Conservation (phyloP, 1,284 basidiomycete species). For the Ganoderma meredithae region DNA sequence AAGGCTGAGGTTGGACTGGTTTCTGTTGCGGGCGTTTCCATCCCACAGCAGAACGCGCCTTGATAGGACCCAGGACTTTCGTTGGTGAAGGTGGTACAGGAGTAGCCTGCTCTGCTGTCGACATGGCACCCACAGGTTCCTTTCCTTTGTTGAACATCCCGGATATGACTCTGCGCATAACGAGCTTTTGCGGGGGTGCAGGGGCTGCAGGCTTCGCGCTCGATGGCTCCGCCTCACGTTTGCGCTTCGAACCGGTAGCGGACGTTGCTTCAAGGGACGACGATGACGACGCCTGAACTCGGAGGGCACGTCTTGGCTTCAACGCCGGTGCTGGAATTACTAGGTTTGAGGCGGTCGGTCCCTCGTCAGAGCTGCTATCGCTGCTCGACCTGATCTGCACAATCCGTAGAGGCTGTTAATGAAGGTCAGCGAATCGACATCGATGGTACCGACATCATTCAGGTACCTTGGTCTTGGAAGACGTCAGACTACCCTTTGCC, state of each 20-base stretch:
- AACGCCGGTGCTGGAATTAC: slow-evolving; percentile 18
- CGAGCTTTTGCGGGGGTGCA: slow-evolving; percentile 35
- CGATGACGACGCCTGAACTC: slow-evolving; percentile 12
- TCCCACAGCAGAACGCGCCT: slow-evolving; percentile 32
- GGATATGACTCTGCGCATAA: slow-evolving; percentile 38
- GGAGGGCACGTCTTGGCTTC: slow-evolving; percentile 24
- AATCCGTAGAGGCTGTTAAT: slow-evolving; percentile 28
- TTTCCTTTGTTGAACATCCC: slow-evolving; percentile 34
- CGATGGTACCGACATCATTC: not conserved
- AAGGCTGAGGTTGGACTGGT: slow-evolving; percentile 9
- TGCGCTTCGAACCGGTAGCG: slow-evolving; percentile 46
- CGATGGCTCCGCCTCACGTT: slow-evolving; percentile 44
- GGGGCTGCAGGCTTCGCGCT: slow-evolving; percentile 32
- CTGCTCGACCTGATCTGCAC: slow-evolving; percentile 34
- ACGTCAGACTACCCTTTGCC: slow-evolving; percentile 3
- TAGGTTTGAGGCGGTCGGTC: slow-evolving; percentile 16
- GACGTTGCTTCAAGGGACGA: not conserved
- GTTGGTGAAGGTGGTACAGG: slow-evolving; percentile 13
- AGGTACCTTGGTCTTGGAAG: slow-evolving; percentile 5
- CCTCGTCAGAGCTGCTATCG: slow-evolving; percentile 40
- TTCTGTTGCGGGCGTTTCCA: slow-evolving; percentile 35
- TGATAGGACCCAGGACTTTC: slow-evolving; percentile 32
- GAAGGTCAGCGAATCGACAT: not conserved
- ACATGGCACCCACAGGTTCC: slow-evolving; percentile 12
- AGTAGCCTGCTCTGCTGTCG: not conserved